phyloP scores from a whole-genome alignment of 169 alveolate genomes.

The Neospora caninum region DNA sequence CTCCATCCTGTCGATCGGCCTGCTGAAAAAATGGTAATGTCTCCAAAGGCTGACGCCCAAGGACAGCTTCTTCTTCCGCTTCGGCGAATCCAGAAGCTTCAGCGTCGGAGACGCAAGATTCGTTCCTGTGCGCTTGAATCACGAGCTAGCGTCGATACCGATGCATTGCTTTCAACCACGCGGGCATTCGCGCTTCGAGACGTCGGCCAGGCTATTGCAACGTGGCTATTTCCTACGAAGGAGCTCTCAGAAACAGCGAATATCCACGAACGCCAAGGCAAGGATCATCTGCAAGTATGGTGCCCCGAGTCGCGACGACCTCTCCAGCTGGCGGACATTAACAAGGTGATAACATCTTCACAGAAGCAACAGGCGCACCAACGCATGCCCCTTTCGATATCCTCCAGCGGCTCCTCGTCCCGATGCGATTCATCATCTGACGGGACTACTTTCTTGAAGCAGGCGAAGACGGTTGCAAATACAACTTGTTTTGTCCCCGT shows the following conservation, averaged over 20 bases:
- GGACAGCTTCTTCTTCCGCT: background rate
- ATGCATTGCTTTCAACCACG: background rate
- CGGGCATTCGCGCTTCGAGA: background rate
- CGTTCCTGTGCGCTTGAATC: background rate
- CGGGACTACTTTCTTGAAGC: background rate
- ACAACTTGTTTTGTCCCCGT: background rate
- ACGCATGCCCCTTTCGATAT: background rate
- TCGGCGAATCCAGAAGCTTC: background rate
- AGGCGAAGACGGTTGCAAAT: background rate
- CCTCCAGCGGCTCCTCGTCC: background rate
- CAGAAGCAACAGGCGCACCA: background rate
- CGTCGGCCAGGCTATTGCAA: constrained; percentile 6
- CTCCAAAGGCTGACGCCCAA: background rate
- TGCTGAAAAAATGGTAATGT: background rate
- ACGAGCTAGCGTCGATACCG: background rate
- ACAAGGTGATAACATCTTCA: too few relatives aligned
- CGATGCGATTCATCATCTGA: background rate
- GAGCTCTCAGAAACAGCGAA: background rate
- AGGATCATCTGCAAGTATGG: too few relatives aligned
- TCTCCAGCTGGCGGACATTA: too few relatives aligned
- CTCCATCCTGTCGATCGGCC: too few relatives aligned
- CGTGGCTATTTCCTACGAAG: background rate
- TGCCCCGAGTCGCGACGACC: too few relatives aligned
- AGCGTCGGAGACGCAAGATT: background rate
- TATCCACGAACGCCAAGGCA: background rate